Evolutionary conservation across 495 filamentous ascomycete species (phyloP).

Genomic region (Talaromyces nanjingensis): DNA sequence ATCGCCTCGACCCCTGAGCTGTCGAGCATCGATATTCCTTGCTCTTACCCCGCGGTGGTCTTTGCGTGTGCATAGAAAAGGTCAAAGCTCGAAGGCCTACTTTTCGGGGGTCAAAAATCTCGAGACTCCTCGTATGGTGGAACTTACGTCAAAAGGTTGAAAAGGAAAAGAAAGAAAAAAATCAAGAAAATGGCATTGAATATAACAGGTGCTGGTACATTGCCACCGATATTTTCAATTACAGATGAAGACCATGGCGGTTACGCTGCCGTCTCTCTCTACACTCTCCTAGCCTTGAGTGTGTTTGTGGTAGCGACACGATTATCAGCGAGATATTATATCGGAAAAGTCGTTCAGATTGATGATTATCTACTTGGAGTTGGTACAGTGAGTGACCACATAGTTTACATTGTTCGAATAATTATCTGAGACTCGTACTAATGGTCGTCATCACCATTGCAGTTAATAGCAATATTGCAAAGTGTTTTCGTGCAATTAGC

Average conservation of each 20-base stretch:
- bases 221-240: constrained; percentile 24
- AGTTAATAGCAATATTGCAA: constrained; percentile 19
- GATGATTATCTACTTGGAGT: constrained; percentile 21
- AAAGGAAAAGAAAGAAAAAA: not conserved
- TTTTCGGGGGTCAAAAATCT: not conserved
- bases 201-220: constrained; percentile 15
- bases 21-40: not conserved
- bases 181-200: not conserved
- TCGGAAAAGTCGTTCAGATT: constrained; percentile 18
- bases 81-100: not conserved
- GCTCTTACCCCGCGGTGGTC: not conserved
- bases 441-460: no score
- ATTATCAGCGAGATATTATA: constrained; percentile 21
- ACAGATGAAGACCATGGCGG: constrained; percentile 23
- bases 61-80: not conserved
- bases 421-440: not conserved
- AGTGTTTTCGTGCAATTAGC: constrained; percentile 22
- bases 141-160: not conserved
- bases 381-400: constrained; percentile 13
- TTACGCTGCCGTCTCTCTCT: constrained; percentile 20
- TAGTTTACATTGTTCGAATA: not conserved
- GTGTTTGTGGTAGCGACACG: constrained; percentile 18
- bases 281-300: constrained; percentile 20
- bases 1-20: not conserved
- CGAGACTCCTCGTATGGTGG: not conserved